Base-by-base conservation (phyloP, 2,329 filamentous ascomycete genomes). In the Hypoxylon sp. region DNA sequence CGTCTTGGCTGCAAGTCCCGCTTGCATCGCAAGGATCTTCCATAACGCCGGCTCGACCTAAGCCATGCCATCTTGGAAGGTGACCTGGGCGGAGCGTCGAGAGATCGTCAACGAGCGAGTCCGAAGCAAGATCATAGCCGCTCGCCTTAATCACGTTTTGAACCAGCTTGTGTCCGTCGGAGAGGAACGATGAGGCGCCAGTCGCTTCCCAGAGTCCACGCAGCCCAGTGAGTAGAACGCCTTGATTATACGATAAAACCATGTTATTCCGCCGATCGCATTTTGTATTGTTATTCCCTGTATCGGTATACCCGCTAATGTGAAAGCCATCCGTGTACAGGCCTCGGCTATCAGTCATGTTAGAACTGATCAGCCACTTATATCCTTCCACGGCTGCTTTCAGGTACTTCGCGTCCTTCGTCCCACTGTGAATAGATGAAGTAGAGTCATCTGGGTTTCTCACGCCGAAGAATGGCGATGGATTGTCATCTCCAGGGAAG, bases 201-300 rank as follows among this genome's bases (percentile, higher is more conserved):
- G 93, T 97, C 13, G 89, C 90, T 69, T 92, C 87, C 88, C 92
- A 98, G 0, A 98, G 85, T 1, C 91, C 92, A 35, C 93, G 88
- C 61, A 94, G 88, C 11, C 94, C 94, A 3, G 92, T 94, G 22
- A 98, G 86, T 0, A 98, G 76, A 3, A 98, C 94, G 22, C 94
- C 95, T 80, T 98, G 95, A 80, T 98, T 98, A 82, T 98, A 98
- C 0, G 94, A 97, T 80, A 94, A 97, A 8, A 97, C 91, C 90
- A 94, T 95, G 73, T 94, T 89, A 79, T 97, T 93, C 53, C 94
- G 88, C 54, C 88, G 79, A 77, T 98, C 93, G 78, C 95, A 98
- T 70, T 88, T 85, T 0, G 88, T 90, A 62, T 92, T 94, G 54
- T 90, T 88, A 26, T 84, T 85, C 66, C 86, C 85, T 5, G 82